These are phyloP conservation scores for Neohortaea acidophila DNA, from an alignment of 495 filamentous ascomycete genomes.

Conservation along the genomic window DNA sequence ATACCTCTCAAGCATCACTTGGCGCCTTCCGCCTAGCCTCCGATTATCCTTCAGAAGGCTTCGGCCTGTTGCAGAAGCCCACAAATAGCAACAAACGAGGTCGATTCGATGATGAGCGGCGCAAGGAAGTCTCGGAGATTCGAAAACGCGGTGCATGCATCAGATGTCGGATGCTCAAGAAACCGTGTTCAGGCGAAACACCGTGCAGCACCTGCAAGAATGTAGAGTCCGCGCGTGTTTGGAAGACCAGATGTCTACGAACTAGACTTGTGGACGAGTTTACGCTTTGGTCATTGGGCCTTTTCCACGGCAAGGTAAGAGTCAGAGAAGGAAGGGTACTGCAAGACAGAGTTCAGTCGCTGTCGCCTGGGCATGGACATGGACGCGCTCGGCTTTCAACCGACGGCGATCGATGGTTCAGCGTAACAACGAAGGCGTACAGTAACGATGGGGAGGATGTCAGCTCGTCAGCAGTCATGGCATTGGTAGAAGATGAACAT, in stretches of 20 bases:
- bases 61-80: slow-evolving; percentile 29
- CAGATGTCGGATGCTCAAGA: slow-evolving; percentile 72
- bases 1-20: background rate
- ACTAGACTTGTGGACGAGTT: slow-evolving; percentile 60
- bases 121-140: slow-evolving; percentile 67
- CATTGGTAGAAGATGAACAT: slow-evolving; percentile 45
- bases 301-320: slow-evolving; percentile 33
- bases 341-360: slow-evolving; percentile 29
- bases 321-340: too few species aligned
- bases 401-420: slow-evolving; percentile 31
- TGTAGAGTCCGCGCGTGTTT: slow-evolving; percentile 62
- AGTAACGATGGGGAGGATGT: too few species aligned
- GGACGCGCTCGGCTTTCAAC: slow-evolving; percentile 52
- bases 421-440: slow-evolving; percentile 19
- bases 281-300: slow-evolving; percentile 52
- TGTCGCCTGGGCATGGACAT: slow-evolving; percentile 39
- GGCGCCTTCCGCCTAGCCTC: slow-evolving; percentile 2
- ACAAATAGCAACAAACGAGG: slow-evolving; percentile 46
- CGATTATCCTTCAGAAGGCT: slow-evolving; percentile 32
- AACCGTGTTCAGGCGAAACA: slow-evolving; percentile 68
- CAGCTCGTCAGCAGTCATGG: background rate
- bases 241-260: slow-evolving; percentile 66
- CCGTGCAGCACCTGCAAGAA: slow-evolving; percentile 69
- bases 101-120: slow-evolving; percentile 49
- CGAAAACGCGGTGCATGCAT: slow-evolving; percentile 72